Conservation (phyloP, 768 basidiomycete species). For the Agrocybe chaxingu region DNA sequence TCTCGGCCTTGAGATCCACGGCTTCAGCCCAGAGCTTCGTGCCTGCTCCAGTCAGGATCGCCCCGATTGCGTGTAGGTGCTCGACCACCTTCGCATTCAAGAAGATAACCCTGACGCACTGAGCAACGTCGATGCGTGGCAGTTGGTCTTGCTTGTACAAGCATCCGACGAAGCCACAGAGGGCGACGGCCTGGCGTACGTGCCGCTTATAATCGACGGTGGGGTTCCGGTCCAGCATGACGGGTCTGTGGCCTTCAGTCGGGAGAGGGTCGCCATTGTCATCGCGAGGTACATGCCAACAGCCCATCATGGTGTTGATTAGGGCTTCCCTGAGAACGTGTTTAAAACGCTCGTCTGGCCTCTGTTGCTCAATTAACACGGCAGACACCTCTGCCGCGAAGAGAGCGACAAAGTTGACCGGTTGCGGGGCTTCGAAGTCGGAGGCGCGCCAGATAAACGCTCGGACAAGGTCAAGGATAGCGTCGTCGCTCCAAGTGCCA, state of each 20-base stretch:
- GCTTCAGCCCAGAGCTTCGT: slow-evolving; percentile 11
- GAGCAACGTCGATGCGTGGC: slow-evolving; percentile 3
- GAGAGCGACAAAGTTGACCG: slow-evolving; percentile 1
- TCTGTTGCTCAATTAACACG: background rate
- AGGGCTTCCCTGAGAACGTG: too few species aligned
- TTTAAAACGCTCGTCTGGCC: background rate
- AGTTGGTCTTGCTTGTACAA: slow-evolving; percentile 11
- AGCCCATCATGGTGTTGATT: too few species aligned
- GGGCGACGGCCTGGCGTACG: slow-evolving; percentile 10
- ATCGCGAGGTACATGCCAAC: too few species aligned
- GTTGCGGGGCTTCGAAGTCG: slow-evolving; percentile 1
- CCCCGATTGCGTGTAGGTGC: slow-evolving; percentile 10
- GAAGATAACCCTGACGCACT: slow-evolving; percentile 13
- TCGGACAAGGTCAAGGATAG: slow-evolving; percentile 10
- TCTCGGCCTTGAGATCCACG: background rate
- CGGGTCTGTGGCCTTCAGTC: slow-evolving; percentile 4
- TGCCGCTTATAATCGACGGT: slow-evolving; percentile 2
- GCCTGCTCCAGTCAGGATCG: slow-evolving; percentile 13
- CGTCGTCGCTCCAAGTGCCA: slow-evolving; percentile 11
- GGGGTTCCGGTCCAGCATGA: slow-evolving; percentile 5
- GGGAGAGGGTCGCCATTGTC: too few species aligned
- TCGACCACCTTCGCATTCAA: slow-evolving; percentile 11
- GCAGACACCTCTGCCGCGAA: background rate
- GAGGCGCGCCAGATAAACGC: slow-evolving; percentile 16
- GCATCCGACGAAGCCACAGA: slow-evolving; percentile 16